Base-by-base conservation (phyloP, 495 filamentous ascomycete species). In the Lentithecium fluviatile region DNA sequence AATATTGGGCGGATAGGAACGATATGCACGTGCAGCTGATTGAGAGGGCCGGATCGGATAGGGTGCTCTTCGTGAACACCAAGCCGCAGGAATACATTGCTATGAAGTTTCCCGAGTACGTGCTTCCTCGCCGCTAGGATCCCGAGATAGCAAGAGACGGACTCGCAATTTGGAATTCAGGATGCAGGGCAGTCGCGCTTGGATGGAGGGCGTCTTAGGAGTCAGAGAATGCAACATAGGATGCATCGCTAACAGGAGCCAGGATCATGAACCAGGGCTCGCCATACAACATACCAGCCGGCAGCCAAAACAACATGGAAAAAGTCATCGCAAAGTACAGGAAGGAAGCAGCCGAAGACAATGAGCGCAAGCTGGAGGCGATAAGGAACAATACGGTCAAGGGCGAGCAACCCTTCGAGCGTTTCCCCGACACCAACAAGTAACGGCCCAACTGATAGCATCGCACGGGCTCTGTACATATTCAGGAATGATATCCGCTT, bases 91-190 rank as follows among this genome's bases (percentile, higher is more conserved):
- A 75, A 60, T 64, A 71, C 58, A 71, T 82, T 29, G 77, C 81
- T 10, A 70, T 91, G 76, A 82, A 71, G 70, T 84, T 83, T 69
- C 83, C 82, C 37, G 88, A 92, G 88, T 91, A 81, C 68, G 86
- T 59, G 60, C n/a, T 25, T 6, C 20, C 5, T 20, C 21, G 2
- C 13, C 19, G 24, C n/a, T 8, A n/a, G 2, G 12, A 45, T 45
- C 12, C 11, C 34, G 34, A 55, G 24, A 26, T 11, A 26, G 19
- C 42, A 17, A 17, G 29, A 29, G 24, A 48, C 2, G 10, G 42
- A 45, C 12, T 24, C 1, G 17, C 32, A 24, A 37, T 29, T 8
- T 12, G 24, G 26, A 6, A 49, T 19, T 2, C 15, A 11, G 19
- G 17, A 24, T 32, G 13, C 20, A 12, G 36, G 32, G 20, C 11